Percentiles rank a stretch among this genome's conserved stretches.
Conservation (phyloP, 116 monocot genomes). For the Cymodocea nodosa region DNA sequence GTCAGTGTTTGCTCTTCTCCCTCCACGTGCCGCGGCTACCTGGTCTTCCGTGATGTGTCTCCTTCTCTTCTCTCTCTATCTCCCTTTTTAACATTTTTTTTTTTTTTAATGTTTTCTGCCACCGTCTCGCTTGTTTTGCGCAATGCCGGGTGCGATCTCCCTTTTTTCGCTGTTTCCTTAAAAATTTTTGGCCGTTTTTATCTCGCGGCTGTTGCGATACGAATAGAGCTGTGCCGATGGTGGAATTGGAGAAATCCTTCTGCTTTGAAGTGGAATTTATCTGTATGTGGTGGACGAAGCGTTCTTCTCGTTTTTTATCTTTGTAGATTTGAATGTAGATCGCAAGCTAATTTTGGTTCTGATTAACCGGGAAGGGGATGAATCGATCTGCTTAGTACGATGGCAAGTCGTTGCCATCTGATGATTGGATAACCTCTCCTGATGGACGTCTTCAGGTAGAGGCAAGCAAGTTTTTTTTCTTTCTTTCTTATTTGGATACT, state of each 20-base stretch:
- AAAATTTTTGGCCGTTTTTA: neutral
- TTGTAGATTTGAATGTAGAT: neutral
- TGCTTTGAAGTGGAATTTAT: neutral
- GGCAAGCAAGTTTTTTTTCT: neutral
- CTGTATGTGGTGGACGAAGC: neutral
- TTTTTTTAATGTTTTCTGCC: neutral
- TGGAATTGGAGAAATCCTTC: neutral
- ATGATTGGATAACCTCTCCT: neutral
- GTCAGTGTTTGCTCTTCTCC: constrained; percentile 15
- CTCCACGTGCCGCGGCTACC: constrained; percentile 11
- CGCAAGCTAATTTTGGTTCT: neutral
- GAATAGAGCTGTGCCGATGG: neutral
- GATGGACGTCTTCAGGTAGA: constrained; percentile 6
- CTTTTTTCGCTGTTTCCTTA: too few species aligned
- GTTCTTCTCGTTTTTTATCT: neutral
- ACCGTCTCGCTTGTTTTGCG: neutral
- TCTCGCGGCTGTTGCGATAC: neutral
- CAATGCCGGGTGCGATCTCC: neutral
- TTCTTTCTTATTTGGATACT: neutral
- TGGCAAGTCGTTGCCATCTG: neutral
- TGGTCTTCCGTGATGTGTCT: neutral
- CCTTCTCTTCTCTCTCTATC: neutral
- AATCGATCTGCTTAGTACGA: neutral
- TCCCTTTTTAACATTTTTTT: neutral
- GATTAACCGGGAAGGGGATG: neutral